Base-by-base conservation (phyloP, 2,329 filamentous ascomycete genomes). In the Penicillium carneum region DNA sequence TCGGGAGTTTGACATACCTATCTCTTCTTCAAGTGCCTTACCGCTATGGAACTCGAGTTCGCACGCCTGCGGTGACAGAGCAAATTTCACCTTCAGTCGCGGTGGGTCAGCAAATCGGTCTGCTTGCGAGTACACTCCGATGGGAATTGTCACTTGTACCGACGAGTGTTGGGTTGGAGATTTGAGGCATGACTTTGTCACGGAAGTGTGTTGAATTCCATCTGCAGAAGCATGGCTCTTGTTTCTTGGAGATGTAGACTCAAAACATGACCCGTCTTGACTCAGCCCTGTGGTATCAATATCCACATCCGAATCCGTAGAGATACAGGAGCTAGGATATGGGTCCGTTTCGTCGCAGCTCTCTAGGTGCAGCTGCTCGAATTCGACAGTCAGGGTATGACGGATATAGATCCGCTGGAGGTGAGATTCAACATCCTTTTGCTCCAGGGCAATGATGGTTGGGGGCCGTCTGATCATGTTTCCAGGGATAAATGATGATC, bases 381-480 rank as follows among this genome's bases (percentile, higher is more conserved):
- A 65, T 12, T 66, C 59, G 7, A 55, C 34, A 12, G 65, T 55
- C 4, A 68, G 55, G 12, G 62, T 48, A 43, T 59, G 23, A 38
- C 62, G 65, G 26, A 65, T 64, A 47, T 61, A 57, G 43, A 69
- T 64, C 10, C 64, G 59, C 39, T 72, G 68, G 18, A 79, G 64
- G 45, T 74, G 70, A 57, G 63, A 70, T 33, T 72, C 66, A 23
- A 79, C 34, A 60, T 79, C 77, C 20, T 72, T 64, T 18, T 76
- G 70, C 1, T 69, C 69, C 31, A 79, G 64, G 26, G 58, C 55
- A 48, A 79, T 74, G 34, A 71, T 63, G 8, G 75, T 77, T 38
- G 75, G 71, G 16, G 69, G 71, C 36, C 72, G 68, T 59, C 76
- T 72, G 36, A 79, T 71, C 77, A 79, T 78, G 54, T 43, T 34